Base-by-base conservation (phyloP, 2,329 filamentous ascomycete species). In the Diaporthe destruens region DNA sequence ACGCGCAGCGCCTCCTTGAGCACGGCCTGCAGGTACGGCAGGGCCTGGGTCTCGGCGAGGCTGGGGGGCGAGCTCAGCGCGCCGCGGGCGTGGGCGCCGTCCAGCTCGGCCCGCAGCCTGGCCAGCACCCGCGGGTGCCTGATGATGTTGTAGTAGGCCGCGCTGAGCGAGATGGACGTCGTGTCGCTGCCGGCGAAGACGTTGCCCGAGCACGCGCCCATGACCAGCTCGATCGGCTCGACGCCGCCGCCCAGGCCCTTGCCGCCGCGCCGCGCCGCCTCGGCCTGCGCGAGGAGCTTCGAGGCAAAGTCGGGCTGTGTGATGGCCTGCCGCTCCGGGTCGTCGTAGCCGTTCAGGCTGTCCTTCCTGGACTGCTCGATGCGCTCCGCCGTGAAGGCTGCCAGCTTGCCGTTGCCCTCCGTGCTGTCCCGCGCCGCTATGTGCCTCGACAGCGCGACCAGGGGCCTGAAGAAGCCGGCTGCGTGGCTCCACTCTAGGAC, bases 1-100 rank as follows among this genome's bases (percentile, higher is more conserved):
- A 89, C 78, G 11, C 88, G 83, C n/a, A 89, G 77, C 0, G 85
- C 85, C 76, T 89, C 87, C 66, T 88, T 87, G 53, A 89, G 84
- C 5, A 85, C 83, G 0, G 87, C 87, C 72, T 89, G 84, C n/a
- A 89, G 80, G 72, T 89, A 90, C 0, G 85, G 85, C 75, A 87
- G 78, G 54, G 78, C 79, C 18, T 81, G 82, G 3, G 75, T 81
- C 74, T 83, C 82, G 39, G 79, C 83, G 76, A 81, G 86, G 16
- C 32, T 68, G 20, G 61, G 70, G 0, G 78, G 76, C n/a, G 69
- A 54, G 53, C 70, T 69, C 42, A 72, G 44, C 18, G 6, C 61
- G 14, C 61, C 54, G 18, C 44, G 16, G 25, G 76, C 77, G 1
- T 85, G 83, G 25, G 76, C 76, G 0, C 69, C 68, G 2, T 77